phyloP scores from a whole-genome alignment of 2,329 filamentous ascomycete species.

The Drechslera avenae region DNA sequence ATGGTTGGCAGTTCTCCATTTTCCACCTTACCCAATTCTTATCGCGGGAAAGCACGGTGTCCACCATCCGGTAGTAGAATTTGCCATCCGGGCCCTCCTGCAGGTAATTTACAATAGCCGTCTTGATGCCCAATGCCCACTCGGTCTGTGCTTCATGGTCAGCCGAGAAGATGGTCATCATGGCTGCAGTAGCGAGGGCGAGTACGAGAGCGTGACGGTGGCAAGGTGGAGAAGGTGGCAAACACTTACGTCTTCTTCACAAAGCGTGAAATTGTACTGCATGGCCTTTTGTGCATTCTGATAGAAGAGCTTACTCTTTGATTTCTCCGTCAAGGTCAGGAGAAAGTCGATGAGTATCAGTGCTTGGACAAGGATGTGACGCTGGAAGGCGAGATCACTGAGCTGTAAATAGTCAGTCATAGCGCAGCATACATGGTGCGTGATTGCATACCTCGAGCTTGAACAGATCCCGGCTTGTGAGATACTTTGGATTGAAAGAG shows the following conservation, averaged over 20 bases:
- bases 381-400: conserved; percentile 89
- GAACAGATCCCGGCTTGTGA: conserved; percentile 96
- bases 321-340: conserved; percentile 80
- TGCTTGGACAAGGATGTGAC: conserved; percentile 93
- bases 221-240: conserved; percentile 16
- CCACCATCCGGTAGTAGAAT: conserved; percentile 95
- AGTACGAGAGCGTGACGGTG: conserved; percentile 19
- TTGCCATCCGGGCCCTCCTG: conserved; percentile 80
- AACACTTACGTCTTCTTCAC: conserved; percentile 77
- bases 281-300: conserved; percentile 83
- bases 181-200: conserved; percentile 25
- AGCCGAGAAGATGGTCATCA: conserved; percentile 38
- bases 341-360: conserved; percentile 95
- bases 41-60: conserved; percentile 91
- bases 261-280: conserved; percentile 76
- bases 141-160: conserved; percentile 63
- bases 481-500: conserved; percentile 94
- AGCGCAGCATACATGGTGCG: conserved; percentile 23
- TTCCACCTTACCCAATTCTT: conserved; percentile 99
- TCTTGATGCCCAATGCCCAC: conserved; percentile 82
- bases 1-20: conserved; percentile 86
- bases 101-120: conserved; percentile 80
- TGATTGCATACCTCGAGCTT: conserved; percentile 75
- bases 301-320: conserved; percentile 77
- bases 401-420: conserved; percentile 61